Evolutionary conservation across 1,284 basidiomycete species (phyloP), one percentile per base, ranked within the genome.

Genomic region (Microbotryum lychnidis-dioicae): DNA sequence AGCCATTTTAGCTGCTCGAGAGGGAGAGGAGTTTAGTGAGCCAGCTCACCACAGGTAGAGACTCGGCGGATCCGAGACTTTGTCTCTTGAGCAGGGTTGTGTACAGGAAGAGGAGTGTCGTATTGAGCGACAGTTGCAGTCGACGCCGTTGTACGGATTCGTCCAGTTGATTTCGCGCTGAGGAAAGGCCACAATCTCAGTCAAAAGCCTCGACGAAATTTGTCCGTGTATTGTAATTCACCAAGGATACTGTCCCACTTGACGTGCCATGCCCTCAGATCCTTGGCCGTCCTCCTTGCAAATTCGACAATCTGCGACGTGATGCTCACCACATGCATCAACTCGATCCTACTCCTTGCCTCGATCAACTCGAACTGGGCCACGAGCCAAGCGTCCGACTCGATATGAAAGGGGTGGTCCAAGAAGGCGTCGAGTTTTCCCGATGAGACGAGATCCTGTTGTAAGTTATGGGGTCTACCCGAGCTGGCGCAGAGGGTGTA

Each of bases 221-320:
- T 31, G 14, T 18, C 9, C 27, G 10, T 7, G 42, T 4, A 61
- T 12, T 1, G 20, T 20, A 8, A 23, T 55, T 47, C 16, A 60
- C 58, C 58, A 20, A 60, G 54, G 16, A 29, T 23, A 6, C 31
- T 29, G 20, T 60, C 58, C 58, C 58, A 60, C 33, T 60, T 60
- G 16, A 27, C n/a, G 25, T 45, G 47, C 58, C 58, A 60, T 2
- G 45, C 42, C 18, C 44, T 54, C n/a, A 61, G 31, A 31, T 61
- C 60, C 27, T 42, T 25, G n/a, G 49, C 18, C n/a, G 60, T 37
- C 4, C 60, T 55, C 6, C 60, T 27, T 4, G 60, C 37, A 25
- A 47, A 51, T 27, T 56, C 60, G 50, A 61, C 20, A 9, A 44
- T 46, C 29, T 50, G 21, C 5, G 60, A 46, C 21, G 52, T 51